Evolutionary conservation across 768 basidiomycete species (phyloP).

Genomic region (Pilatotrama ljubarskyi): DNA sequence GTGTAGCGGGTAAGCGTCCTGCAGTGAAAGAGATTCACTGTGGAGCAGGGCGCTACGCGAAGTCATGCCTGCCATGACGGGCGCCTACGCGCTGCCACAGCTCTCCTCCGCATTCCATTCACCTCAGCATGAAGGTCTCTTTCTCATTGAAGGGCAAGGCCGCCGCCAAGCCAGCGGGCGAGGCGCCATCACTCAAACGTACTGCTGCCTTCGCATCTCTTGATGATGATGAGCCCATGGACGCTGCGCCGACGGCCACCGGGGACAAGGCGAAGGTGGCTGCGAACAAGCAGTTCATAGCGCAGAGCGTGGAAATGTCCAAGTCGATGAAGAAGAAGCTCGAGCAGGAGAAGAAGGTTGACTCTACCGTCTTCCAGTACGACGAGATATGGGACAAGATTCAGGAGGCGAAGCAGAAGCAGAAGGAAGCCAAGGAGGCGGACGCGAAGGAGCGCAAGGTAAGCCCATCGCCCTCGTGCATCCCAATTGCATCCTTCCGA

Average conservation of each 20-base stretch:
- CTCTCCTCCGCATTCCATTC: neutral
- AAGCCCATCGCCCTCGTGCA: conserved; percentile 26
- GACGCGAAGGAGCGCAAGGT: conserved; percentile 82
- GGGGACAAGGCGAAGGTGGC: conserved; percentile 39
- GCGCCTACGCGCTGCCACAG: conserved; percentile 1
- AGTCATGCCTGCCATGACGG: neutral
- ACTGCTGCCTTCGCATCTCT: conserved; percentile 64
- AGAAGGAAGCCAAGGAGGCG: conserved; percentile 74
- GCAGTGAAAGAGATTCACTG: neutral
- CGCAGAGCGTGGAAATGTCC: conserved; percentile 60
- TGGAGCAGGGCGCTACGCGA: neutral
- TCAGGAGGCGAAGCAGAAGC: conserved; percentile 78
- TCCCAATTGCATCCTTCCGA: neutral
- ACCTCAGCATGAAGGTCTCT: conserved; percentile 76
- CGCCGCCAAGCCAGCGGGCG: conserved; percentile 54
- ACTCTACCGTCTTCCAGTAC: conserved; percentile 87
- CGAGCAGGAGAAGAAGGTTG: conserved; percentile 76
- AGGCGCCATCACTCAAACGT: conserved; percentile 50
- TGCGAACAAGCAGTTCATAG: conserved; percentile 55
- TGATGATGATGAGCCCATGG: conserved; percentile 61
- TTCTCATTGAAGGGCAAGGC: conserved; percentile 66
- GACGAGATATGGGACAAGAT: conserved; percentile 97
- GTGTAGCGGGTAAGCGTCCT: too few relatives aligned
- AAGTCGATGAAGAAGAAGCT: conserved; percentile 70
- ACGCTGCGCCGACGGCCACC: conserved; percentile 48